Base-by-base conservation (phyloP, 768 basidiomycete genomes). In the Lactifluus echinatus region DNA sequence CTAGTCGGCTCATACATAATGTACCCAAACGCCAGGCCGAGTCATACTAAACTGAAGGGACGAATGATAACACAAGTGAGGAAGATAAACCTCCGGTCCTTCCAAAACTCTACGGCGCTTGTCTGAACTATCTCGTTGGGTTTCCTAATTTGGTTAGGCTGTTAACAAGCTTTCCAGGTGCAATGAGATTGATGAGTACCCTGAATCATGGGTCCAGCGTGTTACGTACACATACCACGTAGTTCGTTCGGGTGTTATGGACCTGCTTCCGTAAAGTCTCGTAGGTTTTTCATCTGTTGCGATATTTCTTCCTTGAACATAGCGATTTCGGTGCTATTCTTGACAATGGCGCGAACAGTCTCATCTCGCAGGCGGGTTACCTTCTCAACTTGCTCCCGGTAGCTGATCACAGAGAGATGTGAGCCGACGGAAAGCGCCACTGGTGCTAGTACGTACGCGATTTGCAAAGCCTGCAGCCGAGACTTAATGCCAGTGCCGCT, bases 401-500 rank as follows among this genome's bases (percentile, higher is more conserved):
- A 87, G 50, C 89, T 91, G 66, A 40, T 28, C 8, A 50, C 29
- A 45, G 53, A 45, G 53, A 45, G 37, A 52, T 40, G 23, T 46
- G 28, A 49, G 45, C 10, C 49, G 26, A 48, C 55, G 3, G 65
- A 52, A n/a, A 19, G n/a, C 0, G 8, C 54, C n/a, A 37, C 57
- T 33, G 49, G 46, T 24, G 52, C 42, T 46, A 39, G 48, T 19
- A 70, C 80, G 68, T 67, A 89, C 89, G 83, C 79, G 66, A 93
- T 85, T 67, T 90, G 84, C 43, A 90, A 67, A 0, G 82, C 79
- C 63, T 90, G 87, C 10, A 92, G 71, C 55, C 85, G 78, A 19
- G 86, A 83, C 66, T 90, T 88, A 47, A 89, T 85, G 14, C 85
- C 87, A 68, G 89, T 82, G n/a, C 89, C 90, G 63, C 83, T 87